Conservation (phyloP, 2,329 filamentous ascomycete species). For the Amesomyces nigricolor region DNA sequence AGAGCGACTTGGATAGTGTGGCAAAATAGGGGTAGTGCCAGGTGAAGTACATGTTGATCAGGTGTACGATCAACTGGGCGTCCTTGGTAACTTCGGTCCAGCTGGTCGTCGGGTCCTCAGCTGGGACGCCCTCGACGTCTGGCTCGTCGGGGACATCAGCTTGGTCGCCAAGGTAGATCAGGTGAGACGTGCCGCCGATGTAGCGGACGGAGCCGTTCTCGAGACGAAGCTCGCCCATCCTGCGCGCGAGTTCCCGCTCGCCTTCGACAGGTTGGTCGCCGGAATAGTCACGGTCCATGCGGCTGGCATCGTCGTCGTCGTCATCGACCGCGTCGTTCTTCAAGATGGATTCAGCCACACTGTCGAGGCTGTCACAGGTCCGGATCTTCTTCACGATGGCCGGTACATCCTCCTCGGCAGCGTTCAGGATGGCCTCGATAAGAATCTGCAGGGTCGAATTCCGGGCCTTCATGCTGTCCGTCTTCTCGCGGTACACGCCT, state of each 20-base stretch:
- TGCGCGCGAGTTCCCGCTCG: slow-evolving; percentile 80
- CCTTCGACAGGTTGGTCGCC: slow-evolving; percentile 42
- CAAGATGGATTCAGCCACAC: slow-evolving; percentile 49
- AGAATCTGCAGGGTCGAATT: slow-evolving; percentile 88
- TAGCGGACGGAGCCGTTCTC: slow-evolving; percentile 86
- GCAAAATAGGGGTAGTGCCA: slow-evolving; percentile 98
- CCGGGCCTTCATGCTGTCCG: slow-evolving; percentile 78
- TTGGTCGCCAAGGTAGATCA: slow-evolving; percentile 68
- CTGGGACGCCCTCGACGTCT: slow-evolving; percentile 43
- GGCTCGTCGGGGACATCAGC: slow-evolving; percentile 36
- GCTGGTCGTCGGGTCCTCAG: slow-evolving; percentile 67
- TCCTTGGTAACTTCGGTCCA: slow-evolving; percentile 88
- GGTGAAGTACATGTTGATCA: slow-evolving; percentile 96
- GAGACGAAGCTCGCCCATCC: slow-evolving; percentile 85
- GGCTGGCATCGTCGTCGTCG: slow-evolving; percentile 36
- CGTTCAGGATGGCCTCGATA: slow-evolving; percentile 87
- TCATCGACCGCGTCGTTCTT: slow-evolving; percentile 36
- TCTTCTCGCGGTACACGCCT: slow-evolving; percentile 92
- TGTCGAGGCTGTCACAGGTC: slow-evolving; percentile 66
- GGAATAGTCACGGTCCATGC: slow-evolving; percentile 34
- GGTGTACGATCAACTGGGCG: slow-evolving; percentile 70
- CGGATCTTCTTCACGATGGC: slow-evolving; percentile 80
- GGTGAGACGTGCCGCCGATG: slow-evolving; percentile 88
- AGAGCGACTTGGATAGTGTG: slow-evolving; percentile 77
- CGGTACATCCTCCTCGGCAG: slow-evolving; percentile 77